phyloP scores from a whole-genome alignment of 192 early-diverging fungal genomes.

The Backusella australiensis region DNA sequence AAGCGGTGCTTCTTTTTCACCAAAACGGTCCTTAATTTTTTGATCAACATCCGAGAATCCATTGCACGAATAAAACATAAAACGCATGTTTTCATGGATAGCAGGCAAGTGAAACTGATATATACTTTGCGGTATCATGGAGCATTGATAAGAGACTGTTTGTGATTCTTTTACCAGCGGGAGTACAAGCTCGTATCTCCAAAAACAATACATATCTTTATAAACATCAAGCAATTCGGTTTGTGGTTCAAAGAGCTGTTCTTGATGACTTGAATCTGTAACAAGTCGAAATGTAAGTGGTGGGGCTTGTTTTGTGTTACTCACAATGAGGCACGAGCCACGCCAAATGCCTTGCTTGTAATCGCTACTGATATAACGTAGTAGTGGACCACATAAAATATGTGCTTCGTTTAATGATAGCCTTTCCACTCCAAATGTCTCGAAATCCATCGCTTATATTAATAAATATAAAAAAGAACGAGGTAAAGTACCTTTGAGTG shows the following conservation, averaged over 20 bases:
- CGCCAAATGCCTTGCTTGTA: conserved; percentile 36
- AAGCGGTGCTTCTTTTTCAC: conserved; percentile 43
- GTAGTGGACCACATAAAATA: conserved; percentile 40
- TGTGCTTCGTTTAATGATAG: not conserved
- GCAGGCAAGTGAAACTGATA: conserved; percentile 31
- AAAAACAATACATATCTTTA: conserved; percentile 54
- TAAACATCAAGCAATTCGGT: conserved; percentile 49
- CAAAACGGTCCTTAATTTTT: conserved; percentile 16
- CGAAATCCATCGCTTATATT: not conserved
- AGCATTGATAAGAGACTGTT: conserved; percentile 24
- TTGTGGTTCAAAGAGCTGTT: not conserved
- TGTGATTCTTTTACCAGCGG: conserved; percentile 44
- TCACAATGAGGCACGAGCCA: conserved; percentile 44
- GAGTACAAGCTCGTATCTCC: conserved; percentile 57
- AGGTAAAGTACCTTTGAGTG: not conserved
- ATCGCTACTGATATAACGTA: conserved; percentile 44
- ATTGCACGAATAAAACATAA: conserved; percentile 69
- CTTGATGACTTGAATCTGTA: conserved; percentile 6
- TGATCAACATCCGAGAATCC: conserved; percentile 52
- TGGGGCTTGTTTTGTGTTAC: conserved; percentile 32
- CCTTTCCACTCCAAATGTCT: not conserved
- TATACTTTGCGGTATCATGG: conserved; percentile 37
- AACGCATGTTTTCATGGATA: conserved; percentile 51
- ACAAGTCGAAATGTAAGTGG: conserved; percentile 2
- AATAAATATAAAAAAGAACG: not conserved